A percentile compares a stretch with the other conserved stretches of the same genome.
Evolutionary conservation across 2,329 filamentous ascomycete genomes (phyloP).

Genomic region (Arthrobotrys sphaeroides): DNA sequence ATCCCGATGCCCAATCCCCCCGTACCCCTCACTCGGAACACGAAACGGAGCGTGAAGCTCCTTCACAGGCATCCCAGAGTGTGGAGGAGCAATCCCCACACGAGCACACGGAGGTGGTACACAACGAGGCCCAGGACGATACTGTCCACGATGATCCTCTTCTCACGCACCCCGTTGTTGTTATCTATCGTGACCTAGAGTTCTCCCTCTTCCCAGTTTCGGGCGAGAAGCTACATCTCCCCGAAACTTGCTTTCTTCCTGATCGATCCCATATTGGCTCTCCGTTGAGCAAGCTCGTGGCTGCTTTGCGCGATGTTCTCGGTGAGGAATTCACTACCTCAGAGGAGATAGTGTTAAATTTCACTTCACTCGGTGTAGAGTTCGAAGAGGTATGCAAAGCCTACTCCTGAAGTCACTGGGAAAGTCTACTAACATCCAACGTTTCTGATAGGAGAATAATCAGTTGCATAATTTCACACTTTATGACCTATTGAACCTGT

Average conservation of each 20-base stretch:
- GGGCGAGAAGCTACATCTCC: conserved; percentile 10
- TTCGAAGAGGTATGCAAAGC: conserved; percentile 47
- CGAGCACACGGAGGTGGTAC: background rate
- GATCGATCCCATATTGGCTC: conserved; percentile 35
- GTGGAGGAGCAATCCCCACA: background rate
- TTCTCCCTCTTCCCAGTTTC: conserved; percentile 43
- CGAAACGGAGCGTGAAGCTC: conserved; percentile 11
- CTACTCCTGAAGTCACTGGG: background rate
- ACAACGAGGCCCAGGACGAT: conserved; percentile 11
- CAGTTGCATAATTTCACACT: conserved; percentile 46
- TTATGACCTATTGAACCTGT: conserved; percentile 39
- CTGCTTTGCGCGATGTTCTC: conserved; percentile 44
- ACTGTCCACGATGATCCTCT: conserved; percentile 13
- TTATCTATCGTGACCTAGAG: conserved; percentile 41
- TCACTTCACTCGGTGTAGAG: conserved; percentile 40
- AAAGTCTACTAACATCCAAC: background rate
- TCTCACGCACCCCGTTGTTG: conserved; percentile 40
- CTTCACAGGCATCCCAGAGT: background rate
- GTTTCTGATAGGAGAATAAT: conserved; percentile 30
- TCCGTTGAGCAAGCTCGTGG: conserved; percentile 43
- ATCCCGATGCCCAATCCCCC: conserved; percentile 11
- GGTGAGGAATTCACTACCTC: conserved; percentile 44
- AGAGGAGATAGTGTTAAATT: conserved; percentile 45
- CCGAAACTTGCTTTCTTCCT: conserved; percentile 41
- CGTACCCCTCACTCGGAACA: conserved; percentile 18